Conservation (phyloP, 108 stramenopile species). For the Phaeodactylum tricornutum region DNA sequence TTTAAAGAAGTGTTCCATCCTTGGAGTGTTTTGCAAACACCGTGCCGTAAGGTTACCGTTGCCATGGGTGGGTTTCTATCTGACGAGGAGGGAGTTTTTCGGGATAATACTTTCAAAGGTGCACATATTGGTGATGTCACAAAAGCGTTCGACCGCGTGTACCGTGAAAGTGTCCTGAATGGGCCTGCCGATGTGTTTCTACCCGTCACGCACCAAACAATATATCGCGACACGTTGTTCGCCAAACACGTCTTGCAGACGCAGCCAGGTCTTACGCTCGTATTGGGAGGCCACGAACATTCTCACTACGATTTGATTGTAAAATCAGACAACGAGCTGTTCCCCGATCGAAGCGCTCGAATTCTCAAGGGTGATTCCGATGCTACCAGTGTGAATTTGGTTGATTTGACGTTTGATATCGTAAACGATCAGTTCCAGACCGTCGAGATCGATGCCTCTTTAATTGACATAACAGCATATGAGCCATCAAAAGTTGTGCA, state of each 20-base stretch:
- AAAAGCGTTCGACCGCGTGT: constrained; percentile 8
- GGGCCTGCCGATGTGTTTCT: constrained; percentile 15
- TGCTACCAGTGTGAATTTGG: constrained; percentile 37
- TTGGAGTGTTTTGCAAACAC: neutral
- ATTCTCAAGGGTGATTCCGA: constrained; percentile 66
- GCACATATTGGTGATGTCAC: constrained; percentile 38
- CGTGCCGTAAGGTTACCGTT: constrained; percentile 8
- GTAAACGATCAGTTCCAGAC: constrained; percentile 4
- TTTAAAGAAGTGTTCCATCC: too few species aligned
- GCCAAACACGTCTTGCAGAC: constrained; percentile 8
- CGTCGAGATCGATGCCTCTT: constrained; percentile 10
- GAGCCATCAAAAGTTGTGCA: constrained; percentile 18
- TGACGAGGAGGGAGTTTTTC: constrained; percentile 58
- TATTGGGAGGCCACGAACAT: constrained; percentile 56
- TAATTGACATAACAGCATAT: constrained; percentile 16
- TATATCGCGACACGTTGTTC: constrained; percentile 17
- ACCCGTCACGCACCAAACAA: constrained; percentile 53
- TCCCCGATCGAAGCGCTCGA: constrained; percentile 10
- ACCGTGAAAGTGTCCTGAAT: neutral
- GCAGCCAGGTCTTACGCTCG: constrained; percentile 13
- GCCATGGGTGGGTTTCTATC: constrained; percentile 63
- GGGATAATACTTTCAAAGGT: constrained; percentile 53
- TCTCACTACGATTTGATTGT: constrained; percentile 18
- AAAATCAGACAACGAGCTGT: too few species aligned
- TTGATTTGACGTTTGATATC: constrained; percentile 54